Evolutionary conservation across 805 yeast species (phyloP), one percentile per base, ranked within the genome.

Genomic region (Yamadazyma insecticola): DNA sequence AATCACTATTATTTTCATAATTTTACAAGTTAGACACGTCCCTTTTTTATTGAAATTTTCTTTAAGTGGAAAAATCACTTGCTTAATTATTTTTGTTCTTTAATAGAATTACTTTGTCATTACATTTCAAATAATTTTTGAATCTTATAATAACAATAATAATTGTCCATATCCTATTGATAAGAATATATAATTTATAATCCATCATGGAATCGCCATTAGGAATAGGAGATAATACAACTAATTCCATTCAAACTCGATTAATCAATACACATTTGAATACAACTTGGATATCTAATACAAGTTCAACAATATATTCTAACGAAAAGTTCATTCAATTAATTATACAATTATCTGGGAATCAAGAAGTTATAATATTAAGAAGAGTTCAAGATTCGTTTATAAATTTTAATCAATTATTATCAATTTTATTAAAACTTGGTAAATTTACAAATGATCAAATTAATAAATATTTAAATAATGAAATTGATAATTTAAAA

Each of bases 351-450:
- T 16, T 35, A 10, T 25, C 25, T 6, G 16, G 26, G 7, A 4
- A 14, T 6, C 12, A 27, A 3, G 28, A 24, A 4, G 29, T 52
- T 7, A 33, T 40, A 8, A 50, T 65, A 15, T 54, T 65, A 37
- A 52, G 72, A 42, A 48, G 70, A 14, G 66, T 63, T 13, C 66
- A 59, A 31, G 72, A 65, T 42, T 60, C 68, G 12, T 65, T 54
- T 36, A 48, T 65, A 24, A 65, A 65, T 41, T 45, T 63, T 16
- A 45, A 53, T 10, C 72, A 64, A 35, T 44, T 65, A 37, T 53
- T 65, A 34, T 42, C 40, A n/a, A 50, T 63, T 12, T 49, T 63
- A 28, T 44, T 53, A n/a, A 44, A 40, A 21, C 50, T 63, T 19
- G 52, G 50, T 14, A 41, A 45, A 24, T 51, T 54, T 30, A 43